phyloP scores from a whole-genome alignment of 257 asterid genomes.

The Jaltomata sinuosa region DNA sequence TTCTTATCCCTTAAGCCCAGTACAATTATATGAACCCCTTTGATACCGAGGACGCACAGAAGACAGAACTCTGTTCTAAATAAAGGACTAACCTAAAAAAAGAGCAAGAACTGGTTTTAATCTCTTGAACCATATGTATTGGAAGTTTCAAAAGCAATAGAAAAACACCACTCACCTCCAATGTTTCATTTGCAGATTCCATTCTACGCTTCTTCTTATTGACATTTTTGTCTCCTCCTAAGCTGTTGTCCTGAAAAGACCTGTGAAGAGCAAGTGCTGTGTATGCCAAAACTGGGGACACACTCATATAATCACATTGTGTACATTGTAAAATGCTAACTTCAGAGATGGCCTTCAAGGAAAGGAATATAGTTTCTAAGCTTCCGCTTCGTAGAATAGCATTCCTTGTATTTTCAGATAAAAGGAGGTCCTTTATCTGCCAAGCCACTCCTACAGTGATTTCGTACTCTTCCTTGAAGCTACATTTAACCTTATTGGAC shows the following conservation, averaged over 20 bases:
- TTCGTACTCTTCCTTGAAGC: slow-evolving; percentile 50
- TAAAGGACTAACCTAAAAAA: neutral
- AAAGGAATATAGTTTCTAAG: slow-evolving; percentile 37
- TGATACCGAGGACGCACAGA: neutral
- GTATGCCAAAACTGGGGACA: slow-evolving; percentile 55
- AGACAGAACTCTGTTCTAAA: neutral
- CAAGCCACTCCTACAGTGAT: slow-evolving; percentile 76
- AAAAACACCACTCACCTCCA: slow-evolving; percentile 49
- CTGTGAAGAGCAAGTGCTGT: slow-evolving; percentile 58
- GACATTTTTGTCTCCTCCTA: slow-evolving; percentile 17
- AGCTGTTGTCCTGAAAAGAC: slow-evolving; percentile 43
- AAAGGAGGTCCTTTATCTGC: slow-evolving; percentile 84
- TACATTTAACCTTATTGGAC: slow-evolving; percentile 10
- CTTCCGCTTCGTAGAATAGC: slow-evolving; percentile 37
- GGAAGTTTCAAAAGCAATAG: slow-evolving; percentile 4
- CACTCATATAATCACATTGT: slow-evolving; percentile 35
- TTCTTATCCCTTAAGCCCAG: neutral
- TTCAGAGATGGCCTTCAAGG: slow-evolving; percentile 71
- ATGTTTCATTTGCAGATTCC: slow-evolving; percentile 11
- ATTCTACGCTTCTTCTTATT: neutral
- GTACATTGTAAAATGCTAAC: slow-evolving; percentile 60
- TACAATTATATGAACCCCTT: neutral
- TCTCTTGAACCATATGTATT: neutral
- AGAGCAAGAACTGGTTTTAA: neutral
- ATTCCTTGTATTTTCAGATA: slow-evolving; percentile 49